Base-by-base conservation (phyloP, 2,329 filamentous ascomycete genomes). In the Aspergillus brasiliensis region DNA sequence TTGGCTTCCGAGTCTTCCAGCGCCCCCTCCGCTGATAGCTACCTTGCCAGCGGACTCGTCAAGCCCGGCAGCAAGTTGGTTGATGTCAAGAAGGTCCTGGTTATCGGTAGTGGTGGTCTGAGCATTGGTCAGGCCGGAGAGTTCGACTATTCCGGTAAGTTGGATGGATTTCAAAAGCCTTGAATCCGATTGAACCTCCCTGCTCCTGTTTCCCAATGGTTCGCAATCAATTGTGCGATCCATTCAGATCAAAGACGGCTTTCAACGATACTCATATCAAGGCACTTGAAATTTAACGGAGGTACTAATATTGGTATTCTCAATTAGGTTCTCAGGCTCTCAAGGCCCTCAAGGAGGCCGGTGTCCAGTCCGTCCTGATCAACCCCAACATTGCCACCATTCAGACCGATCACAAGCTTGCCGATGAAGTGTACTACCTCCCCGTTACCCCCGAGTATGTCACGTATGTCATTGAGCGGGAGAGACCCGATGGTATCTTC, bases 311-410 rank as follows among this genome's bases (percentile, higher is more conserved):
- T 56, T 46, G 5, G 21, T 11, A 3, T 60, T 42, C 64, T 60
- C 8, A 17, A 17, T 48, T 28, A 97, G 92, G 95, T 65, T 93
- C 94, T 5, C 95, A 98, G 83, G 95, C 95, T 57, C 84, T 99
- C 64, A 98, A 98, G 81, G 95, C 95, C 40, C 84, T 99, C 63
- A 98, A 97, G 80, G 94, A 98, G 81, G 94, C 93, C 65, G 92
- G 92, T 62, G 91, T 98, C 62, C 81, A 88, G 68, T 97, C 94
- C 8, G 91, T 98, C 57, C 87, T 98, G 66, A 93, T 98, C 77
- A 98, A 98, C 81, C 94, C 94, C 71, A 98, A 98, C 78, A 98
- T 98, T 76, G 94, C 94, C 62, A 98, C 95, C 60, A 98, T 98
- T 73, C 94, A 98, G 81, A 98, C 94, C 70, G 92, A 96, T 77